Percentiles rank a stretch among this genome's conserved stretches.
These are phyloP conservation scores for Sarcomyxa edulis DNA, from an alignment of 768 basidiomycete genomes.

Conservation along the genomic window DNA sequence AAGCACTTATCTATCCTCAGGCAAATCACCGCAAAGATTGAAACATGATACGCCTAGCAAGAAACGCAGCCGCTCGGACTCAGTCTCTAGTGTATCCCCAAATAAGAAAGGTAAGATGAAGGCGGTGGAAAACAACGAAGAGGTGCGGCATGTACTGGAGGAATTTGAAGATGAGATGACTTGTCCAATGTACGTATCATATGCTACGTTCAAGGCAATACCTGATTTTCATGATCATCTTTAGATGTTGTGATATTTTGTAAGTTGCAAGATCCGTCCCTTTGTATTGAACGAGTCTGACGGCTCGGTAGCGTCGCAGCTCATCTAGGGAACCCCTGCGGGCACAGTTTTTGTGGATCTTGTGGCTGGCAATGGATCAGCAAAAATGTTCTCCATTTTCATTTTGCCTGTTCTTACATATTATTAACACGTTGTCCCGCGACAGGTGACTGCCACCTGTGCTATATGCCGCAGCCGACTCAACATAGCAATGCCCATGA, in stretches of 20 bases:
- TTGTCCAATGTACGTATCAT: slow-evolving; percentile 62
- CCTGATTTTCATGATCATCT: slow-evolving; percentile 8
- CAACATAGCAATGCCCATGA: slow-evolving; percentile 35
- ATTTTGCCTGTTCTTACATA: slow-evolving; percentile 3
- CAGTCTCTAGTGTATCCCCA: slow-evolving; percentile 8
- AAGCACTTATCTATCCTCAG: too few relatives aligned
- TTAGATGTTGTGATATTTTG: slow-evolving; percentile 71
- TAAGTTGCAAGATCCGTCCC: slow-evolving; percentile 23
- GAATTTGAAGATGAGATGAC: slow-evolving; percentile 60
- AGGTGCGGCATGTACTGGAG: slow-evolving; percentile 26
- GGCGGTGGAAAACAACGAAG: slow-evolving; percentile 14
- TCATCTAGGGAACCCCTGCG: slow-evolving; percentile 65
- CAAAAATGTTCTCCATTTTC: slow-evolving; percentile 34
- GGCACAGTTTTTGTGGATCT: slow-evolving; percentile 67
- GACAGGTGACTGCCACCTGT: slow-evolving; percentile 41
- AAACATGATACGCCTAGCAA: slow-evolving; percentile 1
- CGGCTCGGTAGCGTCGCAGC: slow-evolving; percentile 44
- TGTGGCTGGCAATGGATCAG: slow-evolving; percentile 60
- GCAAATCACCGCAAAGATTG: too few relatives aligned
- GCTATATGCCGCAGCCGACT: slow-evolving; percentile 55
- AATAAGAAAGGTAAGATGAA: slow-evolving; percentile 43
- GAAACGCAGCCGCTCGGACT: slow-evolving; percentile 2
- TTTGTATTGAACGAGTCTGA: neutral
- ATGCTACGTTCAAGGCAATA: slow-evolving; percentile 2
- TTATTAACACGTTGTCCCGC: slow-evolving; percentile 4